phyloP scores from a whole-genome alignment of 805 yeast genomes.

The Metschnikowia anglica region DNA sequence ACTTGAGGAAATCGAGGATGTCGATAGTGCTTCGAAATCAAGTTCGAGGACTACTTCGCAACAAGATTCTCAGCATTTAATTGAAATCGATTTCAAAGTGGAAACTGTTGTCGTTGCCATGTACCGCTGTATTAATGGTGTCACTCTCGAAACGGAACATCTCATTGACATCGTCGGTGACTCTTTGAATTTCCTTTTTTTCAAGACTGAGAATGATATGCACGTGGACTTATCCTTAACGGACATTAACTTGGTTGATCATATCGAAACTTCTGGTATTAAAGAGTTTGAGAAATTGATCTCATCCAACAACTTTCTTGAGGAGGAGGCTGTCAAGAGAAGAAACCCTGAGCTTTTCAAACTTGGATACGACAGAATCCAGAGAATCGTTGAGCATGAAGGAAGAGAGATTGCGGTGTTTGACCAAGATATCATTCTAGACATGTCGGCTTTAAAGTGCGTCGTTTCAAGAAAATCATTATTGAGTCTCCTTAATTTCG shows the following conservation, averaged over 20 bases:
- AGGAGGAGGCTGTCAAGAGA: constrained; percentile 33
- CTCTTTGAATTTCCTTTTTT: constrained; percentile 57
- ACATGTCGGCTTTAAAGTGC: constrained; percentile 74
- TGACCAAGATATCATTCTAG: constrained; percentile 73
- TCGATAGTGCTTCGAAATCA: constrained; percentile 12
- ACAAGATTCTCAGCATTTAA: constrained; percentile 51
- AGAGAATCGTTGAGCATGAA: constrained; percentile 56
- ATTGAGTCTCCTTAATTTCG: constrained; percentile 74
- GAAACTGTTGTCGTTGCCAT: constrained; percentile 61
- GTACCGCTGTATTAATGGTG: constrained; percentile 63
- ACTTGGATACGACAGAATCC: constrained; percentile 56
- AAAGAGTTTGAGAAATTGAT: constrained; percentile 66
- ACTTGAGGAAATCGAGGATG: constrained; percentile 23
- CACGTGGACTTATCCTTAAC: constrained; percentile 61
- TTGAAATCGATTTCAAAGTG: constrained; percentile 74
- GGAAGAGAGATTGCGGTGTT: constrained; percentile 59
- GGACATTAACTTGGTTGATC: constrained; percentile 72
- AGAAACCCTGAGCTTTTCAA: constrained; percentile 49
- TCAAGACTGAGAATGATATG: constrained; percentile 59
- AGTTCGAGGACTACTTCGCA: constrained; percentile 1
- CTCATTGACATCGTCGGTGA: constrained; percentile 75
- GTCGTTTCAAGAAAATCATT: constrained; percentile 76
- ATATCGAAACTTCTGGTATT: constrained; percentile 60
- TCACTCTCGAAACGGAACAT: constrained; percentile 59
- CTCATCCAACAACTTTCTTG: constrained; percentile 54